Evolutionary conservation across 2,329 filamentous ascomycete genomes (phyloP).

Genomic region (Cadophora malorum): DNA sequence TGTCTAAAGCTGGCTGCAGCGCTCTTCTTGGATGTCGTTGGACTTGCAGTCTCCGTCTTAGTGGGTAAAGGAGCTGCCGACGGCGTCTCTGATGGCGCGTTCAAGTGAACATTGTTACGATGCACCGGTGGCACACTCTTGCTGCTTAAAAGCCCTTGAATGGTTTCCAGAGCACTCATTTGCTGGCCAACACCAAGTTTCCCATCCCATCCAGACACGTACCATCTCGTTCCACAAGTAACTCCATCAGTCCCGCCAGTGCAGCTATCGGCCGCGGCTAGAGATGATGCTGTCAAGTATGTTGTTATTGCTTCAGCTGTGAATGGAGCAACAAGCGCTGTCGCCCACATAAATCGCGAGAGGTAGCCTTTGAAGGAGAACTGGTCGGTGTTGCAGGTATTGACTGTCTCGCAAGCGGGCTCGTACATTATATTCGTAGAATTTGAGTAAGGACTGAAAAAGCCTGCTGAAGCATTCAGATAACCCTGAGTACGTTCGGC

Average conservation of each 20-base stretch:
- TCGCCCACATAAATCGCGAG: conserved; percentile 67
- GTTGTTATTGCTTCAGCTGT: conserved; percentile 55
- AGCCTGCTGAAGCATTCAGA: conserved; percentile 56
- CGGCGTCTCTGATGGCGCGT: conserved; percentile 3
- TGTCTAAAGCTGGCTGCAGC: neutral
- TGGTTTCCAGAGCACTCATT: conserved; percentile 67
- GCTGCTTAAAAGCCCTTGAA: conserved; percentile 63
- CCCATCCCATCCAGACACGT: conserved; percentile 61
- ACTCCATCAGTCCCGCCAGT: conserved; percentile 59
- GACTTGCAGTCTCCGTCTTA: conserved; percentile 11
- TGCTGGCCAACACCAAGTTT: conserved; percentile 64
- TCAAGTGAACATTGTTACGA: conserved; percentile 33
- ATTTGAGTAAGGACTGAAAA: conserved; percentile 60
- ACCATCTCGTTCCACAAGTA: conserved; percentile 67
- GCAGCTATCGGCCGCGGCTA: conserved; percentile 63
- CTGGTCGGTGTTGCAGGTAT: conserved; percentile 67
- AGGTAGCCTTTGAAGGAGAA: conserved; percentile 73
- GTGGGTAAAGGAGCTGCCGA: conserved; percentile 9
- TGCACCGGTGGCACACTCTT: conserved; percentile 51
- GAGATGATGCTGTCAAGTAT: conserved; percentile 58
- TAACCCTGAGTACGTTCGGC: conserved; percentile 57
- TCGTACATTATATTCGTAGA: conserved; percentile 64
- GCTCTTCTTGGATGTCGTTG: conserved; percentile 13
- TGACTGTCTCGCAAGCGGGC: conserved; percentile 65
- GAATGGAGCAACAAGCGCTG: conserved; percentile 62